Evolutionary conservation across 2,329 filamentous ascomycete genomes (phyloP).

Genomic region (Colletotrichum chlorophyti): DNA sequence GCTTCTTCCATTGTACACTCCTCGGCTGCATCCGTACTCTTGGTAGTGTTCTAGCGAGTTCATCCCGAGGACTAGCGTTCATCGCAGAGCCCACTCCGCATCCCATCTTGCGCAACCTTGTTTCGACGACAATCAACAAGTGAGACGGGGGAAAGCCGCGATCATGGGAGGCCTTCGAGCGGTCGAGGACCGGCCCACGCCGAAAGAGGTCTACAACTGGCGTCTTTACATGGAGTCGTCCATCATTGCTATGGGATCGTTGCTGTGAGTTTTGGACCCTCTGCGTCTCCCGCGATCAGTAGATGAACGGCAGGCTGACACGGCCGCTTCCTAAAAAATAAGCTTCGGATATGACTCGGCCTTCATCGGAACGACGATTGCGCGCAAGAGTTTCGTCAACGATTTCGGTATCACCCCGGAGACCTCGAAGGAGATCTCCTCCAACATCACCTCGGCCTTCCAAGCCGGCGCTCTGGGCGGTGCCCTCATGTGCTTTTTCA

Average conservation of each 20-base stretch:
- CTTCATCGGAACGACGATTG: conserved; percentile 62
- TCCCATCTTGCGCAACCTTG: background rate
- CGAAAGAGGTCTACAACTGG: conserved; percentile 62
- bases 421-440: conserved; percentile 40
- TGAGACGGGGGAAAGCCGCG: too few relatives aligned
- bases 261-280: conserved; percentile 41
- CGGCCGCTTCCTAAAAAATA: too few relatives aligned
- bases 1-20: background rate
- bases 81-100: background rate
- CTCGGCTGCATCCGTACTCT: background rate
- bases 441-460: conserved; percentile 54
- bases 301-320: too few relatives aligned
- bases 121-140: background rate
- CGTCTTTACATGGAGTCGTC: conserved; percentile 53
- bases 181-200: conserved; percentile 62
- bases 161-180: conserved; percentile 49
- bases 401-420: conserved; percentile 43
- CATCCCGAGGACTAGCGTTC: background rate
- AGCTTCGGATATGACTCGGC: conserved; percentile 61
- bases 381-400: conserved; percentile 52
- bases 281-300: too few relatives aligned
- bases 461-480: conserved; percentile 61
- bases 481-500: conserved; percentile 53
- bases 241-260: conserved; percentile 55
- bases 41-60: background rate